Evolutionary conservation across 192 early-diverging fungal species (phyloP).

Genomic region (Spizellomyces sp.): DNA sequence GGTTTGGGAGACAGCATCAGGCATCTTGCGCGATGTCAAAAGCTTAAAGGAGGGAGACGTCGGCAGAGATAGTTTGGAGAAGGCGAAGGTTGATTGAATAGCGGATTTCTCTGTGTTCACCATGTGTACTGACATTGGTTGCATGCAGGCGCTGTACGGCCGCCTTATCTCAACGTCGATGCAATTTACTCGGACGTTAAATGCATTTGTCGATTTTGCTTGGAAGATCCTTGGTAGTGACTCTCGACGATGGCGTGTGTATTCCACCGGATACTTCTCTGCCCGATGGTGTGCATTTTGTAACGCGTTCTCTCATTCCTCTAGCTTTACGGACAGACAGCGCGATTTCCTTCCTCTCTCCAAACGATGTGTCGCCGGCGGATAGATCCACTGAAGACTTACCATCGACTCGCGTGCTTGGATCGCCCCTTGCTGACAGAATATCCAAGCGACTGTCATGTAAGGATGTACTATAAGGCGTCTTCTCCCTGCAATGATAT

Average conservation of each 20-base stretch:
- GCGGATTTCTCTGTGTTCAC: background rate
- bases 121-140: too few relatives aligned
- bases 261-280: too few relatives aligned
- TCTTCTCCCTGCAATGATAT: too few relatives aligned
- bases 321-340: background rate
- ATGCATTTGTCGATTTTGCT: conserved; percentile 27
- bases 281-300: too few relatives aligned
- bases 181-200: conserved; percentile 13
- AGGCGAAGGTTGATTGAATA: conserved; percentile 4
- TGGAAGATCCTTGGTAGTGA: background rate
- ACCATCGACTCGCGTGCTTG: too few relatives aligned
- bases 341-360: background rate
- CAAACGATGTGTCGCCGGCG: background rate
- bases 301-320: background rate
- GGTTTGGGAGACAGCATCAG: conserved; percentile 29
- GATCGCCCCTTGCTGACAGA: background rate
- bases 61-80: background rate
- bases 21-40: conserved; percentile 27
- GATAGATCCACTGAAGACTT: too few relatives aligned
- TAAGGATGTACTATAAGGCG: too few relatives aligned
- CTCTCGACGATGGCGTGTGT: too few relatives aligned
- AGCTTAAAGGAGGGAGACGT: conserved; percentile 24
- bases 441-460: conserved; percentile 11
- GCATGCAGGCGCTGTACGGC: conserved; percentile 4
- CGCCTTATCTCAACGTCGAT: conserved; percentile 1